Percentiles rank a stretch among this genome's conserved stretches.
Conservation (phyloP, 768 basidiomycete genomes). For the Hortiboletus campestris region DNA sequence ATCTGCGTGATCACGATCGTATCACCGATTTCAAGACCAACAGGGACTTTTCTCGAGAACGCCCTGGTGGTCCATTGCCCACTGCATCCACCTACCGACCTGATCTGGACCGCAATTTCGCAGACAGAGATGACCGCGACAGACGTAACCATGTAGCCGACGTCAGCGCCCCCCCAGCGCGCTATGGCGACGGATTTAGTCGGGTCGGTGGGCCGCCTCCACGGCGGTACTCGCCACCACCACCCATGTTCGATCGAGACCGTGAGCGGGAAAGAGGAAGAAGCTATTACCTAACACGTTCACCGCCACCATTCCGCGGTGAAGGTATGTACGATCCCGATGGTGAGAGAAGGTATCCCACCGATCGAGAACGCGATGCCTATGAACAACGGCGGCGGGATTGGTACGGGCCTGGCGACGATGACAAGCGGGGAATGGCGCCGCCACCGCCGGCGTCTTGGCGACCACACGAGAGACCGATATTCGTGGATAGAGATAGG, state of each 20-base stretch:
- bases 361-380: constrained; percentile 14
- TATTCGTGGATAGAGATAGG: constrained; percentile 31
- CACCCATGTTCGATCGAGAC: constrained; percentile 36
- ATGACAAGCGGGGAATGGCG: constrained; percentile 36
- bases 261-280: constrained; percentile 29
- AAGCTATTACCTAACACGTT: constrained; percentile 30
- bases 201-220: constrained; percentile 10
- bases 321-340: constrained; percentile 34
- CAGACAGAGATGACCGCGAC: constrained; percentile 32
- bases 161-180: constrained; percentile 31
- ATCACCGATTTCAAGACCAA: constrained; percentile 22
- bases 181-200: constrained; percentile 36
- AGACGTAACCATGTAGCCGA: constrained; percentile 39
- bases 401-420: constrained; percentile 31
- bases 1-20: constrained; percentile 29
- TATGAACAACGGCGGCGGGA: too few relatives aligned
- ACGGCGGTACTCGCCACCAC: constrained; percentile 25
- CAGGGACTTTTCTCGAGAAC: constrained; percentile 38
- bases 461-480: constrained; percentile 37
- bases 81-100: constrained; percentile 36
- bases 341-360: constrained; percentile 32
- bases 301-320: constrained; percentile 28
- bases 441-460: constrained; percentile 14
- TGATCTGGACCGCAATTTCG: constrained; percentile 35
- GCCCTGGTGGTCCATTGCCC: constrained; percentile 19